Evolutionary conservation across 805 yeast species (phyloP).

Genomic region (Lipomyces yamanashiensis): DNA sequence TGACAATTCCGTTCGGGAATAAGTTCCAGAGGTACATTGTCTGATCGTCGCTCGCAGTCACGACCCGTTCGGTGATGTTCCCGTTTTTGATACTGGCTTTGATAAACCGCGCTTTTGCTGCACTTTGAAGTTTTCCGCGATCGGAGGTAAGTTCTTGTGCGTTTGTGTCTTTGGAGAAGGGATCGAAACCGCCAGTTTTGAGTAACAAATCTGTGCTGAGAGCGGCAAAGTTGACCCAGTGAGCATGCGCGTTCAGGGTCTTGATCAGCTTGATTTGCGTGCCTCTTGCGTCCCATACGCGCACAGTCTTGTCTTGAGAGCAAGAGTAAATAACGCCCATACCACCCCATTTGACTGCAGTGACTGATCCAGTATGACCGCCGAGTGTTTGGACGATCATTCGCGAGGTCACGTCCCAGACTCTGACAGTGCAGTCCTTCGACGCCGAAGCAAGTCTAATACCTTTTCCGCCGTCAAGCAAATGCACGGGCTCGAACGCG

Average conservation of each 20-base stretch:
- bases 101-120: constrained; percentile 65
- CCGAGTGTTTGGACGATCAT: constrained; percentile 70
- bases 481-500: constrained; percentile 93
- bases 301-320: constrained; percentile 92
- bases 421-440: constrained; percentile 84
- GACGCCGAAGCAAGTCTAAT: constrained; percentile 79
- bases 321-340: constrained; percentile 79
- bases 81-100: constrained; percentile 67
- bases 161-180: constrained; percentile 40
- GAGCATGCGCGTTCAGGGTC: constrained; percentile 86
- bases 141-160: constrained; percentile 19
- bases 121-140: constrained; percentile 53
- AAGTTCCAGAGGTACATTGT: constrained; percentile 99
- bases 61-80: constrained; percentile 69
- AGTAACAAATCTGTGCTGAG: constrained; percentile 87
- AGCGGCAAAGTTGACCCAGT: constrained; percentile 96
- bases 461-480: constrained; percentile 64
- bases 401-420: constrained; percentile 85
- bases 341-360: constrained; percentile 98
- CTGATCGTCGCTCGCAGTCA: constrained; percentile 95
- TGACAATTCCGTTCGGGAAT: constrained; percentile 40
- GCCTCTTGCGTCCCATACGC: constrained; percentile 73
- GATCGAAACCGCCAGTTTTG: constrained; percentile 87
- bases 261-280: constrained; percentile 40
- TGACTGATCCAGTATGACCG: constrained; percentile 87